Percentiles rank a stretch among this genome's conserved stretches.
phyloP scores from a whole-genome alignment of 305 asterid genomes.

The Striga hermonthica region DNA sequence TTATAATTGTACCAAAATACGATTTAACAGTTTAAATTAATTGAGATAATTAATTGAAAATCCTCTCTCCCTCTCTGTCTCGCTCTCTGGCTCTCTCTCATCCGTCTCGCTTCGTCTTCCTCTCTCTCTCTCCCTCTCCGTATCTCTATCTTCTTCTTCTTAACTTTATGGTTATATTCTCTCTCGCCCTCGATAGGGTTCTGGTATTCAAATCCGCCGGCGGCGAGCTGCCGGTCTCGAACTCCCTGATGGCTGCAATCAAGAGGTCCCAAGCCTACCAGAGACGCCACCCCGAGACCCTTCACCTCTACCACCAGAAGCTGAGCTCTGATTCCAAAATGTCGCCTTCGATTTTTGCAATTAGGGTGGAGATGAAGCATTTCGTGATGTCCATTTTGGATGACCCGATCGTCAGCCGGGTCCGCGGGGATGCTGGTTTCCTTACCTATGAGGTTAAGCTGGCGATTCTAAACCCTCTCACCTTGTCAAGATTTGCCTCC shows the following conservation, averaged over 20 bases:
- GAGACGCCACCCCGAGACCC: constrained; percentile 83
- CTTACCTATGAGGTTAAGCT: constrained; percentile 71
- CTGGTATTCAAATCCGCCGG: constrained; percentile 9
- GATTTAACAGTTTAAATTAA: too few relatives aligned
- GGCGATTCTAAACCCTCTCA: constrained; percentile 66
- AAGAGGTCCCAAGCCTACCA: constrained; percentile 91
- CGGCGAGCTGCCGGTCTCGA: constrained; percentile 71
- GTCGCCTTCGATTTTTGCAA: constrained; percentile 52
- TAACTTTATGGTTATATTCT: too few relatives aligned
- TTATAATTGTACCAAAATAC: too few relatives aligned
- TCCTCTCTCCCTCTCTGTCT: too few relatives aligned
- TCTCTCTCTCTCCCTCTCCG: too few relatives aligned
- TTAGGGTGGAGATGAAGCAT: constrained; percentile 79
- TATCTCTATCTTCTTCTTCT: too few relatives aligned
- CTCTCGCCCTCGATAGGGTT: too few relatives aligned
- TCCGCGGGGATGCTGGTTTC: constrained; percentile 87
- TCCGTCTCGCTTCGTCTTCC: too few relatives aligned
- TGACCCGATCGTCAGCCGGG: constrained; percentile 91
- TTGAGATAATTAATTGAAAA: too few relatives aligned
- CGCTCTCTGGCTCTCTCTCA: too few relatives aligned
- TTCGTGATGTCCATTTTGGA: constrained; percentile 76
- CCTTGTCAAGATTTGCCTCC: constrained; percentile 48
- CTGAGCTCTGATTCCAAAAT: constrained; percentile 38
- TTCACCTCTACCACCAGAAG: constrained; percentile 77
- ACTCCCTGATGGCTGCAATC: constrained; percentile 91